These are phyloP conservation scores for Isatis lusitanica DNA, from an alignment of 441 rosid species.

Conservation along the genomic window DNA sequence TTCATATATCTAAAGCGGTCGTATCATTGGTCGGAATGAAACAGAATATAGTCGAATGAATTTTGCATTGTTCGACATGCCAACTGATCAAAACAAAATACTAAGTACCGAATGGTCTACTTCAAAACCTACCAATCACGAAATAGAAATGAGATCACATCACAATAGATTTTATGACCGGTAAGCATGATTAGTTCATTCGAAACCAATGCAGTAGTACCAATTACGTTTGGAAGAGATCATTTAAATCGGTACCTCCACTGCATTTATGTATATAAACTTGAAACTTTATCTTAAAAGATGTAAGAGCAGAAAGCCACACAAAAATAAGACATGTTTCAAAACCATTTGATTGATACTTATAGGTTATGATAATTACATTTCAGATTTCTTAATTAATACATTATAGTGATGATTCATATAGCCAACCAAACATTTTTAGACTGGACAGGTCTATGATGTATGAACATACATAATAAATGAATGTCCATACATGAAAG, in stretches of 20 bases:
- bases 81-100: too few relatives aligned
- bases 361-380: not conserved
- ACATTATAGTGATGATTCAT: constrained; percentile 20
- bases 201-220: not conserved
- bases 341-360: constrained; percentile 15
- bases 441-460: constrained; percentile 40
- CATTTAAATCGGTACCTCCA: not conserved
- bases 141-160: too few relatives aligned
- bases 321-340: not conserved
- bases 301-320: not conserved
- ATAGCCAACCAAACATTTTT: constrained; percentile 10
- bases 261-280: not conserved
- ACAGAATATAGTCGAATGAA: too few relatives aligned
- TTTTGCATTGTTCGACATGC: too few relatives aligned
- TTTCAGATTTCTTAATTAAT: not conserved
- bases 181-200: not conserved
- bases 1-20: not conserved
- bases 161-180: too few relatives aligned
- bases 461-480: constrained; percentile 34
- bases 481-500: constrained; percentile 38
- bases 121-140: too few relatives aligned
- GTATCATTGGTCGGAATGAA: too few relatives aligned
- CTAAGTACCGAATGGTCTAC: too few relatives aligned
- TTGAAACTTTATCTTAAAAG: not conserved
- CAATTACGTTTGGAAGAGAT: not conserved